A percentile compares a stretch with the other conserved stretches of the same genome.
Evolutionary conservation across 164 flowering plant species (phyloP).

Genomic region (Chimonanthus praecox): DNA sequence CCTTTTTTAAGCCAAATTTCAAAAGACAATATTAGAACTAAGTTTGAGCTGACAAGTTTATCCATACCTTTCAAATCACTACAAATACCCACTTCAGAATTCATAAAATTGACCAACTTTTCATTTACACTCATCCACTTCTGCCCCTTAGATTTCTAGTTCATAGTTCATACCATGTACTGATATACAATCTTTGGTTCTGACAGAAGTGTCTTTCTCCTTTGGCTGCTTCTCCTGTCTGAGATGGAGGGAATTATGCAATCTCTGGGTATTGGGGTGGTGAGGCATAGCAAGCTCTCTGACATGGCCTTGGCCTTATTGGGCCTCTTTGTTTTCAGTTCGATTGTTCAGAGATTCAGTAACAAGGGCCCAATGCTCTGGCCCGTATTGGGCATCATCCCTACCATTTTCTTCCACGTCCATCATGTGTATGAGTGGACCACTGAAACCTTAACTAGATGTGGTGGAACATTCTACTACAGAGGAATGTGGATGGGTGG

Average conservation of each 20-base stretch:
- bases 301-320: conserved; percentile 37
- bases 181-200: neutral
- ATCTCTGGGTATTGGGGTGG: neutral
- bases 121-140: neutral
- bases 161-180: neutral
- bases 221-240: neutral
- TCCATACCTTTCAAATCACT: too few relatives aligned
- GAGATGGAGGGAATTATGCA: neutral
- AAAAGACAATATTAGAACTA: too few relatives aligned
- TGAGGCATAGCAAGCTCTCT: conserved; percentile 15
- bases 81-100: neutral
- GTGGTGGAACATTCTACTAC: conserved; percentile 43
- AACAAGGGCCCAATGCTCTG: conserved; percentile 63
- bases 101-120: neutral
- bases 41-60: too few relatives aligned
- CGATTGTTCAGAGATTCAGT: conserved; percentile 28
- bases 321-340: conserved; percentile 41
- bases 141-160: neutral
- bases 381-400: conserved; percentile 64
- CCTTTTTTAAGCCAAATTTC: too few relatives aligned
- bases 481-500: conserved; percentile 47
- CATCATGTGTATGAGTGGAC: conserved; percentile 35
- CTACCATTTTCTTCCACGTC: conserved; percentile 31
- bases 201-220: neutral
- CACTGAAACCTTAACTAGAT: conserved; percentile 25